Conservation (phyloP, 129 eudicot genomes). For the Kitagawia praeruptora region DNA sequence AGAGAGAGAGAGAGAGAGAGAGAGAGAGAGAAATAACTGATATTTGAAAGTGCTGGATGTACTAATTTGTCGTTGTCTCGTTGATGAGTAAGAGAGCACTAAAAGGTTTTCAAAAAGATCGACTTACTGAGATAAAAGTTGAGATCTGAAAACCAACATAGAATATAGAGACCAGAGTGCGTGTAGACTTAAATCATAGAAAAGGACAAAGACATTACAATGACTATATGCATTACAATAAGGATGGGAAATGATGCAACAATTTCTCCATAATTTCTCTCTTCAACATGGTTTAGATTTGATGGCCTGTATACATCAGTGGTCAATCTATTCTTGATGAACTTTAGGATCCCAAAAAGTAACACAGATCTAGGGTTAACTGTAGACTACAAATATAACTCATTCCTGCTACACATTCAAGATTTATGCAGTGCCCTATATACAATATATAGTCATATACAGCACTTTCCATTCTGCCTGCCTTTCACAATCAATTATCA, state of each 20-base stretch:
- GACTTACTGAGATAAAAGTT: background rate
- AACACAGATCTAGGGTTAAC: background rate
- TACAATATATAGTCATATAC: background rate
- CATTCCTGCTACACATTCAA: conserved; percentile 11
- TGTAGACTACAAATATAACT: background rate
- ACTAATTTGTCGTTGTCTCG: background rate
- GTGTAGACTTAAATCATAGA: conserved; percentile 13
- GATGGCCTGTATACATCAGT: background rate
- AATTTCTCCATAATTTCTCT: background rate
- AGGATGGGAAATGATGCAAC: background rate
- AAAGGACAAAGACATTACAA: conserved; percentile 11
- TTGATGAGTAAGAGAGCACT: background rate
- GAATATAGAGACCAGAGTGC: background rate
- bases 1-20: no score
- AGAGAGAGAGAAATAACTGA: background rate
- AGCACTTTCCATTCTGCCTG: background rate
- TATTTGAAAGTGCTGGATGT: background rate
- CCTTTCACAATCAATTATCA: conserved; percentile 12
- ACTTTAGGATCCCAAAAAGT: background rate
- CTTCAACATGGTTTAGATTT: background rate
- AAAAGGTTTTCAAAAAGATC: background rate
- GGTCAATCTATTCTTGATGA: background rate
- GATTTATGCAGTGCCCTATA: background rate
- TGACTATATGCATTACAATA: background rate
- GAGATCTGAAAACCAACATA: background rate